Evolutionary conservation across 306 rosid species (phyloP).

Genomic region (Trifolium repens): DNA sequence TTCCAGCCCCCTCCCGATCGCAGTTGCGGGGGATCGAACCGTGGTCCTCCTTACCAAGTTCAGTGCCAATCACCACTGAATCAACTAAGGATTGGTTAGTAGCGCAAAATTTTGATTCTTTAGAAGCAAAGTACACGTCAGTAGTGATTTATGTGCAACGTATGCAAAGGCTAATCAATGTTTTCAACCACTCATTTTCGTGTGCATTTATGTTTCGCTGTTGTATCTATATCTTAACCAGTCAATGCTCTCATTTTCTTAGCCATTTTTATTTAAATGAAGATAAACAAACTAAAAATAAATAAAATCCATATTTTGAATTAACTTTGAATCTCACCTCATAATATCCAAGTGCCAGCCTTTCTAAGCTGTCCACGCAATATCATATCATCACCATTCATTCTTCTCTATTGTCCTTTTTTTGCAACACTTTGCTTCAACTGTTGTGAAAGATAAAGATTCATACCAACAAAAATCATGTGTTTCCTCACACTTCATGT

Average conservation of each 20-base stretch:
- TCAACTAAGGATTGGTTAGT: too few species aligned
- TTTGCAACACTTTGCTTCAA: slow-evolving; percentile 1
- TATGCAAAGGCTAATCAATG: neutral
- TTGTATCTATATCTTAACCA: neutral
- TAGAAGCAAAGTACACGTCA: neutral
- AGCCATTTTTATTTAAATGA: neutral
- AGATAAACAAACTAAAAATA: neutral
- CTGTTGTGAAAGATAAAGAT: neutral
- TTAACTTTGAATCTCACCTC: neutral
- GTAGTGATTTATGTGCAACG: neutral
- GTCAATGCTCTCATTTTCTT: neutral
- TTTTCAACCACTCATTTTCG: slow-evolving; percentile 19
- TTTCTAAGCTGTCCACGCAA: neutral
- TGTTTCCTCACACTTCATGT: neutral
- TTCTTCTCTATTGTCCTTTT: neutral
- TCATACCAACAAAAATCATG: neutral
- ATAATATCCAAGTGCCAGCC: slow-evolving; percentile 6
- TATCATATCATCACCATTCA: slow-evolving; percentile 1
- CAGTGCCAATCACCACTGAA: too few species aligned
- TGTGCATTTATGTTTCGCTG: slow-evolving; percentile 2
- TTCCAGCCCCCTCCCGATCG: too few species aligned
- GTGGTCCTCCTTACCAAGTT: too few species aligned
- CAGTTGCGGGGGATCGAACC: too few species aligned
- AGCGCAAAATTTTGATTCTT: neutral
- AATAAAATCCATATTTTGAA: neutral